Conservation (phyloP, 1,284 basidiomycete species). For the Athelia sp. region DNA sequence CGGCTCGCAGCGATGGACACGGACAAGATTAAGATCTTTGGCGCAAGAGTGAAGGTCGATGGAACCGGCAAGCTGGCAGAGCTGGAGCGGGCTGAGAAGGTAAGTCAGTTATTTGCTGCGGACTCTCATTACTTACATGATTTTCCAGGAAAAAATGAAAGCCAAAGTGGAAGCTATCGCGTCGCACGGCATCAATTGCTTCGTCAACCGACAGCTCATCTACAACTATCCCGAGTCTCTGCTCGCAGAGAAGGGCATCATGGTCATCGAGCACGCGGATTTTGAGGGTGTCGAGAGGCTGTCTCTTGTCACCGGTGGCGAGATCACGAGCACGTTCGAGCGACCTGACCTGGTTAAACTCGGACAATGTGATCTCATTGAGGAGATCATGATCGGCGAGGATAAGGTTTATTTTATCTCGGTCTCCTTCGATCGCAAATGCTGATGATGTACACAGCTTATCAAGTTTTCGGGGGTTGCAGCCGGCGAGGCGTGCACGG, state of each 20-base stretch:
- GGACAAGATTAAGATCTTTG: constrained; percentile 99
- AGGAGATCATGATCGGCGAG: constrained; percentile 99
- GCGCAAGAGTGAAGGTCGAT: constrained; percentile 94
- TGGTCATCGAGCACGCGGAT: constrained; percentile 98
- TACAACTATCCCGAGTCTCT: constrained; percentile 99
- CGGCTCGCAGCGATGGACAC: constrained; percentile 99
- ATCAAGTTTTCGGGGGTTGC: constrained; percentile 99
- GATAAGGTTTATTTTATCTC: constrained; percentile 69
- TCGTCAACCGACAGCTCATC: constrained; percentile 98
- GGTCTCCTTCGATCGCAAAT: neutral
- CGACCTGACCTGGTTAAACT: constrained; percentile 91
- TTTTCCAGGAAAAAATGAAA: constrained; percentile 95
- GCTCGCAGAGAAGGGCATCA: constrained; percentile 89
- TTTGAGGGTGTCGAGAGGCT: constrained; percentile 98
- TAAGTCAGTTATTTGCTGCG: constrained; percentile 22
- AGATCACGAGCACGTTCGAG: constrained; percentile 96
- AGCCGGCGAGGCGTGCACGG: constrained; percentile 98
- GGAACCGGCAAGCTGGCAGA: constrained; percentile 96
- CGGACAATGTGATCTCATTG: constrained; percentile 91
- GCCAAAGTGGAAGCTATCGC: constrained; percentile 95
- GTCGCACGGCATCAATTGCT: constrained; percentile 93
- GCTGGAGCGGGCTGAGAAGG: constrained; percentile 92
- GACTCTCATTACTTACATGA: constrained; percentile 1
- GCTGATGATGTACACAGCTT: constrained; percentile 47
- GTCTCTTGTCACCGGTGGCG: constrained; percentile 95